Percentiles rank a stretch among this genome's conserved stretches.
Conservation (phyloP, 2,329 filamentous ascomycete genomes). For the Didymellaceae sp. region DNA sequence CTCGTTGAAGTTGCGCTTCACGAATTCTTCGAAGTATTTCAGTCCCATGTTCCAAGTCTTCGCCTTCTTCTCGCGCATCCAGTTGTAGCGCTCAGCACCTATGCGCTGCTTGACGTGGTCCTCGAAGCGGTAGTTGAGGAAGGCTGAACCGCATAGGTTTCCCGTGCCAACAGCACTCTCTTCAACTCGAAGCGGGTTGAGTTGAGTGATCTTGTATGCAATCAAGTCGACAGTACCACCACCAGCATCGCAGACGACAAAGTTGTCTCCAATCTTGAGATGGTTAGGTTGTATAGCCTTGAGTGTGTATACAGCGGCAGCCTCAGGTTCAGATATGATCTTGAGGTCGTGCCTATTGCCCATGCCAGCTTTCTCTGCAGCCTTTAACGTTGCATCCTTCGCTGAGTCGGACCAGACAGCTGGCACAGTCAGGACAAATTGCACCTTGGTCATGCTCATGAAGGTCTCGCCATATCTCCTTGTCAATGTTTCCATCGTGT, state of each 20-base stretch:
- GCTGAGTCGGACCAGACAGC: conserved; percentile 85
- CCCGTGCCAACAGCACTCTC: conserved; percentile 82
- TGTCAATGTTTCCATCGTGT: conserved; percentile 79
- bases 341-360: conserved; percentile 72
- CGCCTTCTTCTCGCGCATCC: conserved; percentile 78
- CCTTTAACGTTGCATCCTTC: conserved; percentile 81
- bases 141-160: conserved; percentile 77
- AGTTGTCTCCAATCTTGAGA: conserved; percentile 69
- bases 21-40: conserved; percentile 82
- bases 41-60: conserved; percentile 78
- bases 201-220: conserved; percentile 78
- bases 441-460: conserved; percentile 75
- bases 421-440: conserved; percentile 77
- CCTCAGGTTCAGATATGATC: conserved; percentile 80
- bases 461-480: conserved; percentile 79
- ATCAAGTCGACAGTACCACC: conserved; percentile 75
- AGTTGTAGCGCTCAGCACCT: conserved; percentile 70
- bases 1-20: conserved; percentile 83
- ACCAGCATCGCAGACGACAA: conserved; percentile 64
- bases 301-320: conserved; percentile 78
- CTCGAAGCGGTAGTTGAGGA: conserved; percentile 81
- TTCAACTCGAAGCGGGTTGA: conserved; percentile 74
- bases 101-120: conserved; percentile 74
- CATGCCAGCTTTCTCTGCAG: conserved; percentile 80
- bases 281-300: conserved; percentile 81